Evolutionary conservation across 768 basidiomycete genomes (phyloP).

Genomic region (Tephrocybe sp.): DNA sequence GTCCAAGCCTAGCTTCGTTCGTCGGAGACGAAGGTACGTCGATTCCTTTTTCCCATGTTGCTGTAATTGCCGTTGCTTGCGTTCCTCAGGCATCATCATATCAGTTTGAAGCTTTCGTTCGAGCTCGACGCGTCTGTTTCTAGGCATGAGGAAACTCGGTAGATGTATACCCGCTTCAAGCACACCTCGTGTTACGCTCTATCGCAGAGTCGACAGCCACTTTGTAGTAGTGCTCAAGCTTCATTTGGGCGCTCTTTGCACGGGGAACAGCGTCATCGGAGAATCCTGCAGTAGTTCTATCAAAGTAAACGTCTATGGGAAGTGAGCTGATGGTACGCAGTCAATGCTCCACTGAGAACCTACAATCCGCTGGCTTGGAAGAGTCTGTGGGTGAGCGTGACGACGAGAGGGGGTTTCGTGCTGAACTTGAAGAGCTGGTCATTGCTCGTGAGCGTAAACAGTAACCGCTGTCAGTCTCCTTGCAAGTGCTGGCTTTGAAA

Average conservation of each 20-base stretch:
- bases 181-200: constrained; percentile 86
- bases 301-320: constrained; percentile 82
- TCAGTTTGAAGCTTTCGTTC: constrained; percentile 79
- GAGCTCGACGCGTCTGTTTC: constrained; percentile 76
- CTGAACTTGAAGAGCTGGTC: constrained; percentile 14
- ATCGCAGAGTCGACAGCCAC: constrained; percentile 95
- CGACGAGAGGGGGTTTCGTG: constrained; percentile 13
- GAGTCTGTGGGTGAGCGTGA: constrained; percentile 13
- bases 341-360: constrained; percentile 9
- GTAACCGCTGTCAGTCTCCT: no score
- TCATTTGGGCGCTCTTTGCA: constrained; percentile 90
- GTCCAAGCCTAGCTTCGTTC: constrained; percentile 87
- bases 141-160: not conserved
- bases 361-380: constrained; percentile 34
- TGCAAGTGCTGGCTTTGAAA: not conserved
- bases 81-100: constrained; percentile 71
- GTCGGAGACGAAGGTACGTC: constrained; percentile 80
- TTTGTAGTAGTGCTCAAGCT: constrained; percentile 96
- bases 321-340: not conserved
- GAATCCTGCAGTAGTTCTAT: constrained; percentile 73
- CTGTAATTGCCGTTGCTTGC: constrained; percentile 80
- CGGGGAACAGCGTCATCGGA: constrained; percentile 80
- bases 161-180: not conserved
- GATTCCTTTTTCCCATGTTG: constrained; percentile 88
- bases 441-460: constrained; percentile 1